Percentiles rank a stretch among this genome's conserved stretches.
phyloP scores from a whole-genome alignment of 352 stramenopile genomes.

The Ophiocytium majus region DNA sequence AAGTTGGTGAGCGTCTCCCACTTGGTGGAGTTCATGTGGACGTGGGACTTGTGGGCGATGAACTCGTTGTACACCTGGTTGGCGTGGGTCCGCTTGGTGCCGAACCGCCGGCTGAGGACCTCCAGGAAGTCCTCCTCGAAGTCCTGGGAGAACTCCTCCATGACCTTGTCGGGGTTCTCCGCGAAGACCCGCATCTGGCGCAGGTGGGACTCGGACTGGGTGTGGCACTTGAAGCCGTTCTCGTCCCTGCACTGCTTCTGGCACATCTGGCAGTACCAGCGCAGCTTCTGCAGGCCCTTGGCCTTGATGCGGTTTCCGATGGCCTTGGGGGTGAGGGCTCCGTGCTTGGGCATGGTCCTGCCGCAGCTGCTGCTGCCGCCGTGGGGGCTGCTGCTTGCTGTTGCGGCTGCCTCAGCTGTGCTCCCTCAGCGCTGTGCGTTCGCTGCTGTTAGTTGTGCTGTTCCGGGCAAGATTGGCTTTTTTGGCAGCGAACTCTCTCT shows the following conservation, averaged over 20 bases:
- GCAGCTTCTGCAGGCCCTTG: constrained; percentile 95
- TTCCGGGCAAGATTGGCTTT: no score
- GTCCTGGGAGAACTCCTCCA: constrained; percentile 74
- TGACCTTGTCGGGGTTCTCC: constrained; percentile 87
- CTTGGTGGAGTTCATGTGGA: constrained; percentile 99
- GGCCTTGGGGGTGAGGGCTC: constrained; percentile 54
- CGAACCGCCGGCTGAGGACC: constrained; percentile 85
- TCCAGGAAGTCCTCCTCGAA: constrained; percentile 95
- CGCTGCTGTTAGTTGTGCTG: no score
- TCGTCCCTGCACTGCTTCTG: constrained; percentile 99
- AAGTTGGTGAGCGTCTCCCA: constrained; percentile 95
- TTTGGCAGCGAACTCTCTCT: no score
- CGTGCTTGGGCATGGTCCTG: constrained; percentile 51
- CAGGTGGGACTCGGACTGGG: constrained; percentile 92
- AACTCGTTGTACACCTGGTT: constrained; percentile 99
- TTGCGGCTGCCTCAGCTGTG: no score
- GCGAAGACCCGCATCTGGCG: constrained; percentile 97
- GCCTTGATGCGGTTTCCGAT: constrained; percentile 60
- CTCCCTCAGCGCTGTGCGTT: no score
- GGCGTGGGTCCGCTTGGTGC: constrained; percentile 91
- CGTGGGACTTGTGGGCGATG: constrained; percentile 96
- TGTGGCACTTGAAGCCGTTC: constrained; percentile 99
- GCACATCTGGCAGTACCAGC: constrained; percentile 96
- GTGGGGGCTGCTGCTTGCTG: no score
- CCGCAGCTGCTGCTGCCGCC: not conserved